Evolutionary conservation across 2,329 filamentous ascomycete species (phyloP), one percentile per base, ranked within the genome.

Genomic region (Colletotrichum musicola): DNA sequence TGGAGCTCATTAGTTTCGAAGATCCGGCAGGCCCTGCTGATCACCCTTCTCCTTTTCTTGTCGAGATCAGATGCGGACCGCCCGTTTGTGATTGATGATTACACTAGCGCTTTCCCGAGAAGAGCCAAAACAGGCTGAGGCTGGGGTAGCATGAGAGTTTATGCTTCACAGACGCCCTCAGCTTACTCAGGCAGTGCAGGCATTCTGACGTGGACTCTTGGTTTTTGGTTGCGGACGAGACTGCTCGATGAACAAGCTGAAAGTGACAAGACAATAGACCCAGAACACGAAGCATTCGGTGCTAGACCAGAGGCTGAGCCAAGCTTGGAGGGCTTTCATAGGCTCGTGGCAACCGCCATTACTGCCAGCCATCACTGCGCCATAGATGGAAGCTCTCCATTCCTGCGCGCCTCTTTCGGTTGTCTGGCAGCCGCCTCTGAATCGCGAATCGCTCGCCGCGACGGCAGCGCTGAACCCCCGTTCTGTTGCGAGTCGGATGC

Each of bases 351-450:
- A 42, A 22, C 64, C 44, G 44, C 35, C 42, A 56, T 69, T 68
- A 56, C 65, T 68, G 56, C 44, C 62, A 65, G 54, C 54, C 47
- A 30, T 18, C 62, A 38, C 42, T 38, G 54, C 62, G 65, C 62
- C 65, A 51, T 56, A 20, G n/a, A 56, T 56, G 16, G n/a, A 62
- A 46, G 40, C 35, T 54, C 35, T 62, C 40, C n/a, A 44, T 13
- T 12, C 18, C 6, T 20, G 46, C 20, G 20, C 46, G 46, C 20
- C 44, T 38, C 56, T 22, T 59, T 18, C 30, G 14, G 25, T 13
- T 10, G 38, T 40, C 44, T 14, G 44, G 22, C 46, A 35, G 22
- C 18, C 30, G 12, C 27, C 16, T 42, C n/a, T 14, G 22, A 59
- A 25, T 59, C 44, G 44, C 56, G 49, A 60, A 55, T 56, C 30